Percentiles rank a stretch among this genome's conserved stretches.
Evolutionary conservation across 768 basidiomycete genomes (phyloP).

Genomic region (Lentinula edodes): DNA sequence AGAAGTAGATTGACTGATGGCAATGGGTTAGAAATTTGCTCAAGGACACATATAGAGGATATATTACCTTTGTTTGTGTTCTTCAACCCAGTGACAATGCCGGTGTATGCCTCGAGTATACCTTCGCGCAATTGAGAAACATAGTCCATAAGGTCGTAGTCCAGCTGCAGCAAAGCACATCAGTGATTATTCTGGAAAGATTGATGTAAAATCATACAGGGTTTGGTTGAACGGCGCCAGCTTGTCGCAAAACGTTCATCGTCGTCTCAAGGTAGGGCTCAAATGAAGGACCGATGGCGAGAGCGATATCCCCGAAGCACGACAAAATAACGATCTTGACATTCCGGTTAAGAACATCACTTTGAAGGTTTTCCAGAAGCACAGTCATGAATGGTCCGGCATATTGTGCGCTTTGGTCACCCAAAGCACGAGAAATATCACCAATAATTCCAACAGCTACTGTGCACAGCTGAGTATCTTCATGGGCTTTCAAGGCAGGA

Average conservation of each 20-base stretch:
- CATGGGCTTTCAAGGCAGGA: slow-evolving; percentile 85
- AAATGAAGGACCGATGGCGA: slow-evolving; percentile 83
- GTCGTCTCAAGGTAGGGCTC: slow-evolving; percentile 87
- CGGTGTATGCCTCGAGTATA: slow-evolving; percentile 95
- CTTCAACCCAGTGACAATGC: slow-evolving; percentile 88
- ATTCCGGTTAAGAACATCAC: slow-evolving; percentile 82
- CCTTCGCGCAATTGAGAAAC: slow-evolving; percentile 87
- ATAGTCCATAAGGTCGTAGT: slow-evolving; percentile 90
- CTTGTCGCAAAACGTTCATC: slow-evolving; percentile 88
- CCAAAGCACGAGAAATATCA: slow-evolving; percentile 92
- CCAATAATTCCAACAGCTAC: slow-evolving; percentile 95
- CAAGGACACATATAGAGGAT: neutral
- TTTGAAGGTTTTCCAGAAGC: slow-evolving; percentile 85
- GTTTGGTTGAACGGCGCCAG: slow-evolving; percentile 82
- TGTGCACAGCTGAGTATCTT: slow-evolving; percentile 93
- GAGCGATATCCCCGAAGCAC: slow-evolving; percentile 94
- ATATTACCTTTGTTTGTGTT: slow-evolving; percentile 66
- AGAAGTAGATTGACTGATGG: slow-evolving; percentile 48
- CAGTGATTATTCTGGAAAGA: neutral
- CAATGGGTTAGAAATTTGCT: neutral
- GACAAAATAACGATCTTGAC: slow-evolving; percentile 97
- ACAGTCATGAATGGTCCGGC: slow-evolving; percentile 88
- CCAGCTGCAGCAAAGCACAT: slow-evolving; percentile 40
- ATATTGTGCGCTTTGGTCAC: slow-evolving; percentile 78
- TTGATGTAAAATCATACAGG: slow-evolving; percentile 51